Base-by-base conservation (phyloP, 2,329 filamentous ascomycete genomes). In the Fusarium paranaense region DNA sequence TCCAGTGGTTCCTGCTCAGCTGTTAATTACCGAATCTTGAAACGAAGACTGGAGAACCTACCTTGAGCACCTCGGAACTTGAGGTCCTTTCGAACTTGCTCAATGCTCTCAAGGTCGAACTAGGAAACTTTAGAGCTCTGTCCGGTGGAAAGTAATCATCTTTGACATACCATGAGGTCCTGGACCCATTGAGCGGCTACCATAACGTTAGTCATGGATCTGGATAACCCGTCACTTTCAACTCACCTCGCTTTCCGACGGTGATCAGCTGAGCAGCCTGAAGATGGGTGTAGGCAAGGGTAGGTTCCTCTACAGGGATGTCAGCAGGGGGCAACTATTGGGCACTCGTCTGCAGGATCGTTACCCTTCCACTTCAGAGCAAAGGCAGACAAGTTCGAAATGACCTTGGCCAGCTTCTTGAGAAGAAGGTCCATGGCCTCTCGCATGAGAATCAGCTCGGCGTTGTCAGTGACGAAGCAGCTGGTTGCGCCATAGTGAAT, bases 1-100 rank as follows among this genome's bases (percentile, higher is more conserved):
- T 62, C 93, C 91, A 0, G 93, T 95, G 14, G 57, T 60, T 58
- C 56, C 56, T 58, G 1, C 5, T 3, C 14, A 32, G 20, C 4
- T 14, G n/a, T 57, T 25, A 35, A 32, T 20, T 22, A 25, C 11
- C n/a, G 5, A 10, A 16, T 20, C n/a, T 20, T 22, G 18, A 57
- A 57, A 10, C n/a, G 8, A n/a, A 33, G 6, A 11, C 5, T 8
- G 3, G 32, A 22, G 20, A 4, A 22, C 20, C 14, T 57, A 35
- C 30, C 27, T 35, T 54, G 50, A 13, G 30, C 30, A 33, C 50
- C 50, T 33, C 50, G 30, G 50, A 54, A 54, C 30, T 54, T 54
- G 6, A 54, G 50, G 27, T 33, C 30, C 10, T 54, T 33, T 54
- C 50, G 50, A 30, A 54, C 50, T n/a, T 54, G 27, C 27, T 54